These are phyloP conservation scores for Murraya koenigii DNA, from an alignment of 345 rosid species.

Conservation along the genomic window DNA sequence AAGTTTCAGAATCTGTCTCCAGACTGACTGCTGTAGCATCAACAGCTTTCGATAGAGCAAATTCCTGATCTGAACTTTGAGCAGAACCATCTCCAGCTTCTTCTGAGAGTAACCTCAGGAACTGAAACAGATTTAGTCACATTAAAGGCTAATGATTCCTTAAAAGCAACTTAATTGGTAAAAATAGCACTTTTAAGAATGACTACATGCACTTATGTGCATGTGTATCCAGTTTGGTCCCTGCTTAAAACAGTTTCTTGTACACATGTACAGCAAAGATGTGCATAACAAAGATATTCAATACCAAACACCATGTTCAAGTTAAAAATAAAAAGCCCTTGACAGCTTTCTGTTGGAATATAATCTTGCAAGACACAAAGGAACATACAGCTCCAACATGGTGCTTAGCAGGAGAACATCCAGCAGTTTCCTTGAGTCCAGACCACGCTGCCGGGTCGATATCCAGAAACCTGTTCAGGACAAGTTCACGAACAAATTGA, in stretches of 20 bases:
- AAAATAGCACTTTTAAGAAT: background rate
- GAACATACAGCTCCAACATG: constrained; percentile 84
- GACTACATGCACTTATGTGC: background rate
- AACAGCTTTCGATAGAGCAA: constrained; percentile 73
- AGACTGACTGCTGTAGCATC: constrained; percentile 56
- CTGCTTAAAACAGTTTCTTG: background rate
- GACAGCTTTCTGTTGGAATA: background rate
- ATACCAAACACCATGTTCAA: background rate
- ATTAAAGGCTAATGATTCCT: constrained; percentile 3
- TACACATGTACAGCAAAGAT: background rate
- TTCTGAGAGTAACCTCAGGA: constrained; percentile 77
- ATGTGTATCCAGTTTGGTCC: background rate
- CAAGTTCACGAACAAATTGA: background rate
- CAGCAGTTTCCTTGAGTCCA: constrained; percentile 89
- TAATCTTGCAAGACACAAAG: background rate
- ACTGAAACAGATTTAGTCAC: constrained; percentile 33
- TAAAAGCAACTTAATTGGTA: background rate
- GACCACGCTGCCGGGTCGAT: constrained; percentile 73
- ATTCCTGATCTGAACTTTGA: constrained; percentile 50
- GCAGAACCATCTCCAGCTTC: constrained; percentile 50
- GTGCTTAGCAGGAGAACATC: constrained; percentile 64
- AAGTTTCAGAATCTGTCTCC: constrained; percentile 49
- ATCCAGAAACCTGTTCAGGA: constrained; percentile 55
- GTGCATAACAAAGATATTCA: background rate
- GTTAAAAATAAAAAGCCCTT: background rate